Evolutionary conservation across 768 basidiomycete species (phyloP).

Genomic region (Auricularia sp.): DNA sequence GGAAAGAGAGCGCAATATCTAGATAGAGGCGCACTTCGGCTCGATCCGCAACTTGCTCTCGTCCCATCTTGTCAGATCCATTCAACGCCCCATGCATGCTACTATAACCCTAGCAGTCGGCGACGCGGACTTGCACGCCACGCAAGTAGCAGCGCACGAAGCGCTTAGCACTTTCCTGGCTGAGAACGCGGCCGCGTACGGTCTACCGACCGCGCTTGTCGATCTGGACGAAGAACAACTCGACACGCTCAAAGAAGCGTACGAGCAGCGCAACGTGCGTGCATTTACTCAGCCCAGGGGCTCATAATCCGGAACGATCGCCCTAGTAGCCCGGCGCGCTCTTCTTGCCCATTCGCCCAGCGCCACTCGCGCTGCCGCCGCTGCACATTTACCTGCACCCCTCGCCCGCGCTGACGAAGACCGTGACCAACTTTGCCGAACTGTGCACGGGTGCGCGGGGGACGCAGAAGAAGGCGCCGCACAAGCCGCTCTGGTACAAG

Average conservation of each 20-base stretch:
- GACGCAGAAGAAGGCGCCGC: constrained; percentile 34
- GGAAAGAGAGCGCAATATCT: no score
- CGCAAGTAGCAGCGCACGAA: constrained; percentile 21
- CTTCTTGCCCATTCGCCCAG: constrained; percentile 24
- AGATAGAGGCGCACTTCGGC: no score
- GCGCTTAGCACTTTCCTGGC: constrained; percentile 24
- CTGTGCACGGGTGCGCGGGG: constrained; percentile 37
- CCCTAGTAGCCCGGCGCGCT: constrained; percentile 21
- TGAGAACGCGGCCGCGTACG: constrained; percentile 31
- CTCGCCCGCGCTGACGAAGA: constrained; percentile 33
- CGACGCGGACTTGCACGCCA: constrained; percentile 19
- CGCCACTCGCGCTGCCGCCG: constrained; percentile 28
- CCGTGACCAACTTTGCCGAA: constrained; percentile 37
- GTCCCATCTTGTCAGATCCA: no score
- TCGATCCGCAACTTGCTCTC: no score
- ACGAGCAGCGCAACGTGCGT: constrained; percentile 5
- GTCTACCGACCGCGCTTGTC: constrained; percentile 26
- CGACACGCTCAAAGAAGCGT: constrained; percentile 30
- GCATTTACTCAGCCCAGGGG: constrained; percentile 9
- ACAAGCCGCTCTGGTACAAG: constrained; percentile 34
- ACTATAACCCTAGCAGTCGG: constrained; percentile 25
- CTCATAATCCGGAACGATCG: background rate
- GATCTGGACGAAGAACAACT: constrained; percentile 33
- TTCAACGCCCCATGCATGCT: no score
- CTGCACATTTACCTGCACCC: constrained; percentile 32